Percentiles rank a stretch among this genome's conserved stretches.
These are phyloP conservation scores for Penicillium sp. DNA, from an alignment of 2,329 filamentous ascomycete genomes.

Conservation along the genomic window DNA sequence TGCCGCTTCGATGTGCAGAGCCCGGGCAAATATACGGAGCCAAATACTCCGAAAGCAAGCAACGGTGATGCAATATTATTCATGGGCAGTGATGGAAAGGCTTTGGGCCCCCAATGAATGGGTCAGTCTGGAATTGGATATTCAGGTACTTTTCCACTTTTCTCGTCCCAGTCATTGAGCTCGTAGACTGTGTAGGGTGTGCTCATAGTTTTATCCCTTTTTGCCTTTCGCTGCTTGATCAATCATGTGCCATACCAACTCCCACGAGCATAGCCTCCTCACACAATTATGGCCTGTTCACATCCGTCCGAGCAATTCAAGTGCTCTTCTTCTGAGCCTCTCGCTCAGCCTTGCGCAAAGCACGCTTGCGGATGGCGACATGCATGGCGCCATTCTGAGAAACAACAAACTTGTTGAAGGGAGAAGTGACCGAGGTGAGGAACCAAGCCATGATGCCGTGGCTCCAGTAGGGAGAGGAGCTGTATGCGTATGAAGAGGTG, in stretches of 20 bases:
- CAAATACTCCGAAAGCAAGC: too few species aligned
- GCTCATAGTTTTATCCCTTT: neutral
- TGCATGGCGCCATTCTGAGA: slow-evolving; percentile 66
- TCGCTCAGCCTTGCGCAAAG: slow-evolving; percentile 75
- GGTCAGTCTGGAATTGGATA: neutral
- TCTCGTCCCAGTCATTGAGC: neutral
- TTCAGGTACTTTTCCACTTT: neutral
- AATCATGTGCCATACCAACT: too few species aligned
- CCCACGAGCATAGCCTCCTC: neutral
- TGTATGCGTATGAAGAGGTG: slow-evolving; percentile 72
- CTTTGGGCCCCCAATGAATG: neutral
- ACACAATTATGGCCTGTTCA: neutral
- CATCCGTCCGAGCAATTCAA: slow-evolving; percentile 12
- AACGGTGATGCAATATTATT: too few species aligned
- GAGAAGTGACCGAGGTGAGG: slow-evolving; percentile 56
- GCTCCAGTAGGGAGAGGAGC: slow-evolving; percentile 87
- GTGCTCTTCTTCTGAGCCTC: slow-evolving; percentile 57
- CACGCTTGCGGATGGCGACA: slow-evolving; percentile 71
- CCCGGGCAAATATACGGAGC: too few species aligned
- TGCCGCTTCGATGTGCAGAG: too few species aligned
- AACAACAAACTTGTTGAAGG: slow-evolving; percentile 53
- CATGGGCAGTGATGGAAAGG: too few species aligned
- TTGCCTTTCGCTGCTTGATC: too few species aligned
- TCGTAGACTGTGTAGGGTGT: slow-evolving; percentile 2
- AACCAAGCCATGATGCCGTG: slow-evolving; percentile 86